Evolutionary conservation across 257 asterid genomes (phyloP).

Genomic region (Solanum sitiens): DNA sequence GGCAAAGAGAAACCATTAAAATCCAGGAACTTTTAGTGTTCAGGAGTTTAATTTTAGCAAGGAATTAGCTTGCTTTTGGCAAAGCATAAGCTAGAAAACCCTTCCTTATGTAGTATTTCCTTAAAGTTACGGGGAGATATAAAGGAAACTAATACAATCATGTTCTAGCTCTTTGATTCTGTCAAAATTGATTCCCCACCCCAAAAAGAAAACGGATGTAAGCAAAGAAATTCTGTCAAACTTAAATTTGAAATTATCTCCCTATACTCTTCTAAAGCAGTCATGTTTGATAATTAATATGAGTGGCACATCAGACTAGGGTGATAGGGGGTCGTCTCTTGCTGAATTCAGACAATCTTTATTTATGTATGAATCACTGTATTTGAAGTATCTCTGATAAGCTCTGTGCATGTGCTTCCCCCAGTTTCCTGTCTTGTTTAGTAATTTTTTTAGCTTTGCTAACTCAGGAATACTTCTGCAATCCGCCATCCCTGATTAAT

Average conservation of each 20-base stretch:
- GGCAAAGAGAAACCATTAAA: not conserved
- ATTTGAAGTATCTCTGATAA: not conserved
- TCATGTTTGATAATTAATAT: not conserved
- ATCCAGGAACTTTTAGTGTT: not conserved
- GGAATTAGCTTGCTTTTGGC: not conserved
- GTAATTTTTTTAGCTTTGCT: not conserved
- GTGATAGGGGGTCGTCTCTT: not conserved
- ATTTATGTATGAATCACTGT: not conserved
- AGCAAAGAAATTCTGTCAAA: not conserved
- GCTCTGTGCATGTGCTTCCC: not conserved
- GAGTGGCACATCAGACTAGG: not conserved
- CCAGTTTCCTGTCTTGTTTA: not conserved
- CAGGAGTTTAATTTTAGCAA: not conserved
- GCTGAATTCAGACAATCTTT: not conserved
- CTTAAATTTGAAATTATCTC: not conserved
- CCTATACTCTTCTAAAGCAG: not conserved
- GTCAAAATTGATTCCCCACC: not conserved
- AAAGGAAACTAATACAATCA: not conserved
- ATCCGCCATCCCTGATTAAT: constrained; percentile 68
- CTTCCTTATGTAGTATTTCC: not conserved
- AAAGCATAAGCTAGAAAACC: not conserved
- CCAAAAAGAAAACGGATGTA: not conserved
- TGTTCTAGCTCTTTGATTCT: not conserved
- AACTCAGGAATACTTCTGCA: constrained; percentile 78
- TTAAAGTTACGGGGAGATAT: not conserved